A percentile compares a stretch with the other conserved stretches of the same genome.
Conservation (phyloP, 2,329 filamentous ascomycete genomes). For the Cytospora piceicola region DNA sequence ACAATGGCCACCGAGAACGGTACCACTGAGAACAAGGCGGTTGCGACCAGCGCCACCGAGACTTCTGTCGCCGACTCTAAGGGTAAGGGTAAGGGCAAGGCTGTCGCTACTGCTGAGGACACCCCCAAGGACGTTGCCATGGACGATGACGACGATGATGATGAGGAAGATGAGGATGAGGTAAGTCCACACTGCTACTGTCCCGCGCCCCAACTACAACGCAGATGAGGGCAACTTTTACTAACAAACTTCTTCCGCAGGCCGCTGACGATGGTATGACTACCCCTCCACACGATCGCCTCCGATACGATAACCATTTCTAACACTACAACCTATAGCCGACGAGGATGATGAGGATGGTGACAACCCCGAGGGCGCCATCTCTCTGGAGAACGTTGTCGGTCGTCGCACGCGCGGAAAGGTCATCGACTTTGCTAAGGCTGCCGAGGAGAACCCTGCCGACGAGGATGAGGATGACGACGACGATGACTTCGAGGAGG, state of each 20-base stretch:
- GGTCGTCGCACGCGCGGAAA: slow-evolving; percentile 88
- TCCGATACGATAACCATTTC: slow-evolving; percentile 27
- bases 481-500: slow-evolving; percentile 65
- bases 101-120: slow-evolving; percentile 54
- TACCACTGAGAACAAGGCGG: slow-evolving; percentile 49
- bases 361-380: slow-evolving; percentile 85
- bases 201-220: not conserved
- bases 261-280: slow-evolving; percentile 40
- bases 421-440: slow-evolving; percentile 91
- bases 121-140: slow-evolving; percentile 64
- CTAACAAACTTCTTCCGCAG: slow-evolving; percentile 35
- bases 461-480: slow-evolving; percentile 79
- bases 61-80: slow-evolving; percentile 59
- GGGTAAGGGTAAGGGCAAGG: slow-evolving; percentile 95
- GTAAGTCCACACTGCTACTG: slow-evolving; percentile 32
- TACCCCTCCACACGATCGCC: slow-evolving; percentile 7
- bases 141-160: slow-evolving; percentile 75
- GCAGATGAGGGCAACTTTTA: slow-evolving; percentile 12
- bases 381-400: slow-evolving; percentile 89
- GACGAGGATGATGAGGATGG: slow-evolving; percentile 69
- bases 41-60: slow-evolving; percentile 37
- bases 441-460: slow-evolving; percentile 74
- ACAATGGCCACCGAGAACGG: slow-evolving; percentile 57
- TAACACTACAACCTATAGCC: slow-evolving; percentile 32
- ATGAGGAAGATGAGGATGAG: slow-evolving; percentile 64